Evolutionary conservation across 768 basidiomycete species (phyloP), one percentile per base, ranked within the genome.

Genomic region (Leccinum truebloodii): DNA sequence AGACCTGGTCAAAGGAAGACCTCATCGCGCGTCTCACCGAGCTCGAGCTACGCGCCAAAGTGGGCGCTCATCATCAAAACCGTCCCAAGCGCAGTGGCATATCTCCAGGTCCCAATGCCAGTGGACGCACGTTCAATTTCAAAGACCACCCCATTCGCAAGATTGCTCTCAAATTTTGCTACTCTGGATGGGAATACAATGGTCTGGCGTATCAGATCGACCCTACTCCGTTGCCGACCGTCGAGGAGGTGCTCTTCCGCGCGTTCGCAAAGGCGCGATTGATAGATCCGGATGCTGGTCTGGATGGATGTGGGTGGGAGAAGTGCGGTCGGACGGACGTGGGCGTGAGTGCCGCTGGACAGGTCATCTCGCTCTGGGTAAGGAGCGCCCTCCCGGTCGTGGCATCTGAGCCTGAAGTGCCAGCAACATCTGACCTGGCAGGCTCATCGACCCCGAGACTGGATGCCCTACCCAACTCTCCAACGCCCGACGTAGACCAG

Each of bases 251-350:
- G 4, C 75, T 99, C 22, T 90, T 93, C 60, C 82, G 83, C 35
- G 94, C 94, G 0, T 77, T 98, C 59, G 87, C 84, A 44, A 87
- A 88, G 65, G 83, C 91, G 0, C 80, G 86, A 53, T 78, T 99
- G 49, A 83, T 98, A 12, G 92, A 96, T 68, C 80, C 80, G 1
- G 83, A 80, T 3, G 82, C 76, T 5, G 92, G 93, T 4, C 78
- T 90, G 58, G 89, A 95, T 18, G 95, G 92, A 0, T 95, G 94
- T 69, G 91, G 85, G 37, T 98, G 92, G 87, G 87, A 91, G 70
- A 82, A 85, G 64, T 98, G 97, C 73, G 96, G 97, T 13, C 77
- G 97, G 69, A 99, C 97, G 28, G 97, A 99, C 80, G 83, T 89
- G 20, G 96, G 96, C 0, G 97, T 99, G 60, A 96, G 94, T 71